Percentiles rank a stretch among this genome's conserved stretches.
Conservation (phyloP, 2,329 filamentous ascomycete genomes). For the Aspergillus tubingensis region DNA sequence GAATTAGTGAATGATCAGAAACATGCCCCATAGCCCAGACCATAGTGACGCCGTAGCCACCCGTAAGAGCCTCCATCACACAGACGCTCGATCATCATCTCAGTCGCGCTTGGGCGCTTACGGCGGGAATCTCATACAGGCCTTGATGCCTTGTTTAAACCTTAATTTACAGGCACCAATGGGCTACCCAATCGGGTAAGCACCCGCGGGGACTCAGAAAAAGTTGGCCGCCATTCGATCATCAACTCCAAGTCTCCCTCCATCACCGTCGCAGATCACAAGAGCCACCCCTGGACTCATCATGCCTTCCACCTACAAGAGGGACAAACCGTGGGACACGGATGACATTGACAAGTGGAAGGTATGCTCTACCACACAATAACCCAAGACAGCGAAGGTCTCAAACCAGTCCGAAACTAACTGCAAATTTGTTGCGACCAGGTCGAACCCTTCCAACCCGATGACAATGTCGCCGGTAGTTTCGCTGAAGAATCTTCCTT, state of each 20-base stretch:
- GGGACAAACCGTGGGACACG: conserved; percentile 92
- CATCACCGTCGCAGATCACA: conserved; percentile 11
- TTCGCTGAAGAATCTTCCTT: conserved; percentile 95
- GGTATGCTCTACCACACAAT: conserved; percentile 42
- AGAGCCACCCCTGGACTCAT: conserved; percentile 24
- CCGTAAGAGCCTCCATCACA: conserved; percentile 4
- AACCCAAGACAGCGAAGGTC: neutral
- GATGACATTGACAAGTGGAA: conserved; percentile 98
- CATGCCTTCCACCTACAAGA: conserved; percentile 88
- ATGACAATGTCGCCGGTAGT: conserved; percentile 81
- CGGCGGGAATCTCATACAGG: conserved; percentile 3
- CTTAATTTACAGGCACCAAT: conserved; percentile 6
- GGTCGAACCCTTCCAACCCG: conserved; percentile 79
- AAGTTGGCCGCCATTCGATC: conserved; percentile 22
- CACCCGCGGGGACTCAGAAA: conserved; percentile 23
- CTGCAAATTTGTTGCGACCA: conserved; percentile 32
- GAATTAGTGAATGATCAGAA: neutral
- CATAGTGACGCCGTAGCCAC: neutral
- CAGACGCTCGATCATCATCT: conserved; percentile 8
- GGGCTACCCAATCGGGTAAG: conserved; percentile 22
- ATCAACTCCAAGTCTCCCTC: conserved; percentile 10
- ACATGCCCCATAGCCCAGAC: neutral
- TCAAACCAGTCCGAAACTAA: conserved; percentile 2
- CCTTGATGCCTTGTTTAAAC: conserved; percentile 8
- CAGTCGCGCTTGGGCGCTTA: conserved; percentile 25